These are phyloP conservation scores for Coelastrella sp. DNA, from an alignment of 139 green algal species.

Conservation along the genomic window DNA sequence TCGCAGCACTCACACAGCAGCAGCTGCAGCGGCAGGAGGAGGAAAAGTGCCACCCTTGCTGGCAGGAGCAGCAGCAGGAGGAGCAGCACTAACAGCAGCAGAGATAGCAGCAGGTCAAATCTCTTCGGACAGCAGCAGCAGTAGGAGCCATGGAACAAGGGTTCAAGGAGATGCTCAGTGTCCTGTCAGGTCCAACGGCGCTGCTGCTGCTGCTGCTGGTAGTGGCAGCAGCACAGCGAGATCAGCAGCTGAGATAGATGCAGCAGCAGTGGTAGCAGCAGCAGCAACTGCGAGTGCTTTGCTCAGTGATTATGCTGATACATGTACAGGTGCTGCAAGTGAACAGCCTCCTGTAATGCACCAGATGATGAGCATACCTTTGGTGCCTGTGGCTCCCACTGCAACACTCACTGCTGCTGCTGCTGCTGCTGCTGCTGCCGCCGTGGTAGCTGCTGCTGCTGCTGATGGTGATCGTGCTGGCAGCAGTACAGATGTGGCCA, in stretches of 20 bases:
- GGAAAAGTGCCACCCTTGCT: neutral
- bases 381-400: constrained; percentile 10
- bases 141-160: neutral
- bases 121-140: neutral
- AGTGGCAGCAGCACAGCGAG: neutral
- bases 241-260: neutral
- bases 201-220: neutral
- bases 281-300: neutral
- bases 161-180: neutral
- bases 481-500: neutral
- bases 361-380: neutral
- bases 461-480: neutral
- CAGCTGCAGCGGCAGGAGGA: neutral
- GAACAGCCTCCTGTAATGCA: neutral
- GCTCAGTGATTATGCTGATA: neutral
- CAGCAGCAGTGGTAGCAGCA: constrained; percentile 13
- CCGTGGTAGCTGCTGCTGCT: constrained; percentile 1
- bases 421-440: neutral
- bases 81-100: neutral
- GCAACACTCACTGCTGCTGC: neutral
- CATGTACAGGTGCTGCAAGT: too few species aligned
- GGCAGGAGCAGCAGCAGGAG: neutral
- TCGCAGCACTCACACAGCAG: neutral
- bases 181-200: neutral
- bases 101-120: neutral